These are phyloP conservation scores for Mortierella claussenii DNA, from an alignment of 192 early-diverging fungal genomes.

Conservation along the genomic window DNA sequence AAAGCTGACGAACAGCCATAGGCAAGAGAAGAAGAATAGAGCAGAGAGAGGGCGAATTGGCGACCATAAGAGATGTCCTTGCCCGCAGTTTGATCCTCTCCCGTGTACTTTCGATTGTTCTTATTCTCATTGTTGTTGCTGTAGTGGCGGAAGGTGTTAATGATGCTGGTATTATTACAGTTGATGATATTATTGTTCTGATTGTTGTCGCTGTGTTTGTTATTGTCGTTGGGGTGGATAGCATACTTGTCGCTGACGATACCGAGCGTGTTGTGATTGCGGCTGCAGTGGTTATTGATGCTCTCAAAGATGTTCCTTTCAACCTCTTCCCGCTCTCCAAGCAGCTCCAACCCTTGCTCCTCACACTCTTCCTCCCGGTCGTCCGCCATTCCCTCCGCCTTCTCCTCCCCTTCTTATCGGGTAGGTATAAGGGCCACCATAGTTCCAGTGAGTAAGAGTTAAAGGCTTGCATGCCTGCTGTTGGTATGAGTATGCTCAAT, in stretches of 20 bases:
- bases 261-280: not conserved
- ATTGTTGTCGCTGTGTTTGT: slow-evolving; percentile 9
- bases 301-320: too few species aligned
- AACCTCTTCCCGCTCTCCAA: too few species aligned
- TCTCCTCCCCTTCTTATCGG: not conserved
- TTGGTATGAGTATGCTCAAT: too few species aligned
- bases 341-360: too few species aligned
- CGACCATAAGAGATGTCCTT: too few species aligned
- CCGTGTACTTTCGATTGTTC: not conserved
- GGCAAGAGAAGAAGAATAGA: not conserved
- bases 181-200: not conserved
- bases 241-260: not conserved
- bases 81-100: too few species aligned
- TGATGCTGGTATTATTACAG: not conserved
- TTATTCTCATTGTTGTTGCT: not conserved
- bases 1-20: not conserved
- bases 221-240: not conserved
- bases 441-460: not conserved
- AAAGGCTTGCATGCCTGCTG: too few species aligned
- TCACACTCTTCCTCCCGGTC: too few species aligned
- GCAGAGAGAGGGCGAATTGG: not conserved
- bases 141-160: not conserved
- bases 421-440: not conserved
- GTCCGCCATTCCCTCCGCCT: too few species aligned
- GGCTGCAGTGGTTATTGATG: not conserved